Evolutionary conservation across 2,329 filamentous ascomycete genomes (phyloP), one percentile per base, ranked within the genome.

Genomic region (Emergomyces africanus): DNA sequence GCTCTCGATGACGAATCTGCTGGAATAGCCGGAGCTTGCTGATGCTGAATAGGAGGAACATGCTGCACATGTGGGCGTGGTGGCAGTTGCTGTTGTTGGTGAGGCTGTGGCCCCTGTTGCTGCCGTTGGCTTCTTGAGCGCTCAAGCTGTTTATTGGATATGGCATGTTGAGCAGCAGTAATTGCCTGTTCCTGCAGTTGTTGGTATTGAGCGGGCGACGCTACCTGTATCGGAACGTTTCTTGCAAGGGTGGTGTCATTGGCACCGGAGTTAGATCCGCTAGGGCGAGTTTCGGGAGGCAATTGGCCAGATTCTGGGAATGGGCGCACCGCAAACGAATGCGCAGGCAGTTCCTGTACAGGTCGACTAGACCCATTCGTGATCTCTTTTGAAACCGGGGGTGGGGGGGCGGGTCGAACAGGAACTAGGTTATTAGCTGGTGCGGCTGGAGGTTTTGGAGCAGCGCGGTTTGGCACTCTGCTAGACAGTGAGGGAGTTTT

Each of bases 131-230:
- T 92, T 59, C 86, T 81, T 63, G 83, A 86, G 63, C 88, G 83
- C 60, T 87, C 82, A 8, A 95, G 73, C 66, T 89, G 85, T 61
- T 80, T 78, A 37, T 83, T 82, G 35, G 81, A 79, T 77, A 90
- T 86, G 62, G 87, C 84, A 65, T 90, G 87, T 69, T 95, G 88
- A 2, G 88, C 87, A 64, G 88, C 84, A 8, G 84, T 83, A 80
- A 92, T 84, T 42, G 89, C 88, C 68, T 91, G 87, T 68, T 95
- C 88, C 70, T 95, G 90, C 70, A 96, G 89, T 67, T 94, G 75
- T 61, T 77, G 76, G 61, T 78, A 78, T 59, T 76, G 75, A n/a
- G 66, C 68, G 3, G 77, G 73, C 48, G 72, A 73, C 30, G 71
- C 68, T 53, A 76, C 68, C 3, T 65, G 65, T 50, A 61, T 65